Percentiles rank a stretch among this genome's conserved stretches.
Conservation (phyloP, 768 basidiomycete genomes). For the Boletus pseudo-olivaceus region DNA sequence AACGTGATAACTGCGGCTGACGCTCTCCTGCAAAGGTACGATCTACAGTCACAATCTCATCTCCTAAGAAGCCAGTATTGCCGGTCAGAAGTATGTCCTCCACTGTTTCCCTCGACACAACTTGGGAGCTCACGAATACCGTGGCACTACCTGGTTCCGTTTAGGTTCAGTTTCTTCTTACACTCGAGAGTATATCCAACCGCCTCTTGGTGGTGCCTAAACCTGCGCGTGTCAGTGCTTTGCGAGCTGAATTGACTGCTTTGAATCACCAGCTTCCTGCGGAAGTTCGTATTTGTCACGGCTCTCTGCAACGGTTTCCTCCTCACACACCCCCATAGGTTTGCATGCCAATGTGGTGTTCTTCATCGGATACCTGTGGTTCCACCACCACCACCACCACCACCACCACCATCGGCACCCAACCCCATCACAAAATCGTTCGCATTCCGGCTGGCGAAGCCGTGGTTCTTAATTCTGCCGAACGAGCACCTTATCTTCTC, state of each 20-base stretch:
- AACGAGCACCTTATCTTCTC: constrained; percentile 90
- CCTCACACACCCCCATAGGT: constrained; percentile 43
- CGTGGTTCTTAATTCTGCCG: constrained; percentile 96
- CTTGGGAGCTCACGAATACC: neutral
- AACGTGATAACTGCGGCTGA: constrained; percentile 47
- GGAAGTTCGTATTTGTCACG: constrained; percentile 55
- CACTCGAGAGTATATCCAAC: constrained; percentile 90
- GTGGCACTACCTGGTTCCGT: neutral
- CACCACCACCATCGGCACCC: constrained; percentile 31
- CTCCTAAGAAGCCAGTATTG: constrained; percentile 85
- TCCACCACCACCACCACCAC: constrained; percentile 29
- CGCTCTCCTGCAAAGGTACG: constrained; percentile 63
- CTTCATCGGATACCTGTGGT: constrained; percentile 58
- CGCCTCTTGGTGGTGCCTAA: constrained; percentile 87
- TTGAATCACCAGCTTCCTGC: constrained; percentile 96
- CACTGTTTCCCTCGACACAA: neutral
- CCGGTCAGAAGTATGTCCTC: constrained; percentile 69
- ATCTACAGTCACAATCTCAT: constrained; percentile 60
- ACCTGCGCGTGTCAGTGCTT: constrained; percentile 92
- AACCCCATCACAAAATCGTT: constrained; percentile 91
- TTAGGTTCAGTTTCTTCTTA: constrained; percentile 82
- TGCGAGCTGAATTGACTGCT: constrained; percentile 91
- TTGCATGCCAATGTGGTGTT: constrained; percentile 87
- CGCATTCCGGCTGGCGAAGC: constrained; percentile 97
- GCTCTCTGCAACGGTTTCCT: neutral